Base-by-base conservation (phyloP, 2,329 filamentous ascomycete genomes). In the Botryotinia convoluta region DNA sequence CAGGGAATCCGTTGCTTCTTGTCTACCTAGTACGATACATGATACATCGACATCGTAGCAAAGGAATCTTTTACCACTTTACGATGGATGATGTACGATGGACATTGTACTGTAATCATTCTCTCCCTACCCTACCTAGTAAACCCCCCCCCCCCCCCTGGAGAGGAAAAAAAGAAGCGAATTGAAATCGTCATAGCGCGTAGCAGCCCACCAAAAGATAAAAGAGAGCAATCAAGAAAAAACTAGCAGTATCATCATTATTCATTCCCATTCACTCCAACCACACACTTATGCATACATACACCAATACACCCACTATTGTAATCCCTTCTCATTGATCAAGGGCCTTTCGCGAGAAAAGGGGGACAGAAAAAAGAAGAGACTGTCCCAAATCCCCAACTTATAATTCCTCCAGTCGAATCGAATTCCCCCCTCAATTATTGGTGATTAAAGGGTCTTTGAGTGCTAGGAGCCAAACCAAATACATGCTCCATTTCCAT, bases 161-260 rank as follows among this genome's bases (percentile, higher is more conserved):
- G 12, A 57, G 26, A n/a, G n/a, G 6, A 8, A 26, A 67, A 65
- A 51, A 67, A 48, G 64, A 54, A 39, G 64, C 45, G 32, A 54
- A 51, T 57, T 37, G 62, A 65, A 69, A 71, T 74, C 75, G 71
- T 77, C 73, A 75, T 77, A 77, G 74, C 76, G 75, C 65, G 72
- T n/a, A 68, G 29, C 62, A 48, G 22, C 54, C 57, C 72, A 62
- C 72, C 63, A 62, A 42, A 63, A 57, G 51, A 7, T 14, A 18
- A 16, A 29, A 29, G 51, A 44, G 54, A 71, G 45, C 26, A 72
- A 72, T 7, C 39, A n/a, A 45, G 54, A 59, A 67, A 72, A 61
- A 54, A 12, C 26, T 61, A 6, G 29, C 67, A 37, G 6, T 61
- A 54, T 54, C 51, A 48, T 39, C 37, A 48, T 20, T 45, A 45